These are phyloP conservation scores for Zopfochytrium polystomum DNA, from an alignment of 371 early-diverging fungal genomes.

Conservation along the genomic window DNA sequence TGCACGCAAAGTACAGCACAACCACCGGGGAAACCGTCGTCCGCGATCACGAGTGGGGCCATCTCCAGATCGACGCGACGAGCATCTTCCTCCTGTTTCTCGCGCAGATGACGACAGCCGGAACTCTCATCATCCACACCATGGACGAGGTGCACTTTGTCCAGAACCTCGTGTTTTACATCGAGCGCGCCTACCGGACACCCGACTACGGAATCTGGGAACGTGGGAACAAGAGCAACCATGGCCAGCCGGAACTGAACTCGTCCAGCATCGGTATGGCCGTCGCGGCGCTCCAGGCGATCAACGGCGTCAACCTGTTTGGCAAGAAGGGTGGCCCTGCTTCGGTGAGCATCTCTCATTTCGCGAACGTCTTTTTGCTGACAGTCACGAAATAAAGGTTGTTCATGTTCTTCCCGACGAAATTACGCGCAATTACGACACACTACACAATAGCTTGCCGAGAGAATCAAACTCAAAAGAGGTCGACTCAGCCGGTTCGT, in stretches of 20 bases:
- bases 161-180: conserved; percentile 87
- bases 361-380: conserved; percentile 1
- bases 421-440: conserved; percentile 77
- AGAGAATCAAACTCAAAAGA: conserved; percentile 88
- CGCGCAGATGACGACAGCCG: conserved; percentile 84
- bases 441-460: conserved; percentile 75
- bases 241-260: conserved; percentile 83
- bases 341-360: conserved; percentile 51
- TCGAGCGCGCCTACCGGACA: conserved; percentile 73
- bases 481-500: conserved; percentile 69
- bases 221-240: conserved; percentile 86
- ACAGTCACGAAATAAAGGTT: conserved; percentile 43
- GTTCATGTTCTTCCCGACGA: conserved; percentile 86
- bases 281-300: conserved; percentile 81
- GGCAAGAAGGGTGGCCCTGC: conserved; percentile 76
- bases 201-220: conserved; percentile 93
- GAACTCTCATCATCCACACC: conserved; percentile 73
- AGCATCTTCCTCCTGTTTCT: conserved; percentile 74
- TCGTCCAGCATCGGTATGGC: conserved; percentile 88
- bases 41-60: conserved; percentile 79
- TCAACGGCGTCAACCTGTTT: conserved; percentile 85
- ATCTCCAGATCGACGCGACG: conserved; percentile 76
- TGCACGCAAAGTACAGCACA: conserved; percentile 88
- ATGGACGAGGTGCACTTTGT: conserved; percentile 88
- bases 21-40: conserved; percentile 83